A percentile compares a stretch with the other conserved stretches of the same genome.
Evolutionary conservation across 345 rosid genomes (phyloP).

Genomic region (Mallotus nudiflorus): DNA sequence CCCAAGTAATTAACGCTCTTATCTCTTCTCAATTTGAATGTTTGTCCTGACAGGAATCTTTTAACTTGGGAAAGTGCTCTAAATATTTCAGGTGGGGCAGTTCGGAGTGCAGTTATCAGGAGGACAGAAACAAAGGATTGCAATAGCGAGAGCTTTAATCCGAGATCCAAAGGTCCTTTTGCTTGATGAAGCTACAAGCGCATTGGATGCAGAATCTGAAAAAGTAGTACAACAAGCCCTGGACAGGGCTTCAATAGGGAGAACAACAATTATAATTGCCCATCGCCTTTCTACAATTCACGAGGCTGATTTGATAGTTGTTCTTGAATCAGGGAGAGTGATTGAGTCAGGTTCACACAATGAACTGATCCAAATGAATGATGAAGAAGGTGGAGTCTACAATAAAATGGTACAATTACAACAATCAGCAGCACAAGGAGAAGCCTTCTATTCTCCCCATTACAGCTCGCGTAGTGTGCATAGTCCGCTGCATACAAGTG

Average conservation of each 20-base stretch:
- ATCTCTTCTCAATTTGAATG: background rate
- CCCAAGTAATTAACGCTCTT: slow-evolving; percentile 26
- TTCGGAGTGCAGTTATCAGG: slow-evolving; percentile 52
- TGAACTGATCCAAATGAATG: slow-evolving; percentile 42
- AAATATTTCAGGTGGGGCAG: slow-evolving; percentile 48
- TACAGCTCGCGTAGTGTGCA: background rate
- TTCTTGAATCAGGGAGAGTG: slow-evolving; percentile 44
- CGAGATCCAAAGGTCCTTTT: slow-evolving; percentile 50
- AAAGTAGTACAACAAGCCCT: slow-evolving; percentile 53
- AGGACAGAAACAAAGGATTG: slow-evolving; percentile 61
- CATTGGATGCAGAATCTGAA: slow-evolving; percentile 51
- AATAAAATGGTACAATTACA: slow-evolving; percentile 49
- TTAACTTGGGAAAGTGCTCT: background rate
- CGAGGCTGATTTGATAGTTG: slow-evolving; percentile 42
- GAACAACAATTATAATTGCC: slow-evolving; percentile 51
- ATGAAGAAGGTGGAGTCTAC: slow-evolving; percentile 34
- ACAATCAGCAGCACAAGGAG: slow-evolving; percentile 10
- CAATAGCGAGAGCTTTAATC: slow-evolving; percentile 61
- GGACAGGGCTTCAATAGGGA: slow-evolving; percentile 48
- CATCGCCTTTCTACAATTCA: slow-evolving; percentile 53
- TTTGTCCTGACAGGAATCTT: background rate
- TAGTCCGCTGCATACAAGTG: slow-evolving; percentile 1
- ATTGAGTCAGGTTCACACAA: slow-evolving; percentile 53
- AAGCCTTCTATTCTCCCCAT: slow-evolving; percentile 37
- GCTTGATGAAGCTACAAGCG: slow-evolving; percentile 47